Evolutionary conservation across 192 early-diverging fungal genomes (phyloP), one percentile per base, ranked within the genome.

Genomic region (Rhizophlyctis rosea): DNA sequence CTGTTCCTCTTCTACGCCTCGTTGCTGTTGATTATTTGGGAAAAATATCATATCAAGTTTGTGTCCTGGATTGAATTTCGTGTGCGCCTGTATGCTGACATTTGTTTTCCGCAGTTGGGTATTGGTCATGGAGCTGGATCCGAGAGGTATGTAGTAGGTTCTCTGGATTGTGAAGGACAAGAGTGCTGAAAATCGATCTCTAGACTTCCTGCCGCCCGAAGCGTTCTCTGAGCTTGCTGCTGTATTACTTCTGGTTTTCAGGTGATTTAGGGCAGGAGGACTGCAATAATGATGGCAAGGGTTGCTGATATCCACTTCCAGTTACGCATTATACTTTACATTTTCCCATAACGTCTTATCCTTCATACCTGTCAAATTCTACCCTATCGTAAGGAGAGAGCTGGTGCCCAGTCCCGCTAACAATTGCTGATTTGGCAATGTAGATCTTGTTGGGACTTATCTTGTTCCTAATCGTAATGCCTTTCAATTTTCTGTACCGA

Each of bases 61-160:
- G 69, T 75, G 7, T 57, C 75, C 5, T 64, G 74, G 14, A 68
- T 75, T 28, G 75, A 77, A 50, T 50, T 77, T n/a, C n/a, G n/a
- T n/a, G n/a, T n/a, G n/a, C n/a, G n/a, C n/a, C n/a, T n/a, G n/a
- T n/a, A n/a, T n/a, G n/a, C n/a, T n/a, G n/a, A n/a, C n/a, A n/a
- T 44, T 44, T 44, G 39, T 44, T 44, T 18, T 44, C 39, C 39
- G 7, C 0, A 77, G 75, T 35, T 77, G 62, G 58, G 69, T 77
- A 4, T 57, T 77, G 11, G 69, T 77, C 5, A 69, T 76, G 24
- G 76, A 77, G 48, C 56, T 77, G 24, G 76, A 77, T 61, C 73
- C 70, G 11, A 47, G 73, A 52, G 67, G 67, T 68, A 31, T 13
- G 59, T 24, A 50, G 57, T 3, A 39, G 25, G 11, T 47, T 9